Conservation (phyloP, 179 eudicot species). For the Beta macrorhiza region DNA sequence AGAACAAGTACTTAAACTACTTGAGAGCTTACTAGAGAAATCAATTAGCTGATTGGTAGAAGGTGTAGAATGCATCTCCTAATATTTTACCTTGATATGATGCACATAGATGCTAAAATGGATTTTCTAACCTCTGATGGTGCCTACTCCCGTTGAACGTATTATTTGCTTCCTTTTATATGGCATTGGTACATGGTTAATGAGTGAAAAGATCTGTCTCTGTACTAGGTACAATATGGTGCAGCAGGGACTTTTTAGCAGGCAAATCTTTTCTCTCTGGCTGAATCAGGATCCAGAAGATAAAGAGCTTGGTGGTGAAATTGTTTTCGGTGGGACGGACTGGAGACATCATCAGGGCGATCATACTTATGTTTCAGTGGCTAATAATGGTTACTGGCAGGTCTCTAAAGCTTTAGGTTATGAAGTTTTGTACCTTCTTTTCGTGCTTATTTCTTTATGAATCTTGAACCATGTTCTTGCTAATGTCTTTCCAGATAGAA, state of each 20-base stretch:
- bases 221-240: conserved; percentile 32
- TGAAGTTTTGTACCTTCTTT: not conserved
- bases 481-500: conserved; percentile 28
- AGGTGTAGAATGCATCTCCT: not conserved
- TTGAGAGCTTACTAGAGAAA: no score
- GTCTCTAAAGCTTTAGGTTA: conserved; percentile 17
- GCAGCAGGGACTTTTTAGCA: conserved; percentile 28
- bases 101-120: not conserved
- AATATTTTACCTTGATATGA: not conserved
- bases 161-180: not conserved
- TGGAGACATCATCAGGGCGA: conserved; percentile 27
- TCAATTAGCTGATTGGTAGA: not conserved
- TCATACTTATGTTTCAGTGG: conserved; percentile 30
- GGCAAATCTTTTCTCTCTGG: conserved; percentile 35
- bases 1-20: no score
- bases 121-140: not conserved
- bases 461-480: not conserved
- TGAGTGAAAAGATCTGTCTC: not conserved
- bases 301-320: conserved; percentile 33
- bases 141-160: not conserved
- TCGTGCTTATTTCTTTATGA: not conserved
- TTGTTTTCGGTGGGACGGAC: conserved; percentile 34
- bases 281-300: conserved; percentile 28
- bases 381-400: conserved; percentile 37
- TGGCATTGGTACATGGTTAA: not conserved